Conservation (phyloP, 208 protist genomes). For the Tritrichomonas musculus region DNA sequence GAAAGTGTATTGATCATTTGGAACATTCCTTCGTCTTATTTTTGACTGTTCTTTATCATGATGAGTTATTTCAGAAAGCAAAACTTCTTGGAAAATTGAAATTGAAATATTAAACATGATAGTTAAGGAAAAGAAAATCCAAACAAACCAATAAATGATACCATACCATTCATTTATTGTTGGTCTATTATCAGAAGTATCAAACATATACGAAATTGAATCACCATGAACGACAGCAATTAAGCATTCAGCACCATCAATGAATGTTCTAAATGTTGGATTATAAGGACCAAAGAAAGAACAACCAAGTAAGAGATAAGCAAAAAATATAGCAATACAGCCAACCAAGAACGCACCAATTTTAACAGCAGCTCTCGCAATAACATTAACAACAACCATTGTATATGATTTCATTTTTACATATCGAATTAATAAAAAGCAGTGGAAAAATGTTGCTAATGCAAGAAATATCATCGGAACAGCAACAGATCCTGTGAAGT, state of each 20-base stretch:
- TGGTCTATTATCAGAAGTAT: background rate
- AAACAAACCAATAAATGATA: background rate
- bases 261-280: background rate
- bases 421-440: background rate
- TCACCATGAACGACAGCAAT: slow-evolving; percentile 13
- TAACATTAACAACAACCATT: background rate
- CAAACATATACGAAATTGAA: background rate
- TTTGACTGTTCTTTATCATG: background rate
- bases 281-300: background rate
- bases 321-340: background rate
- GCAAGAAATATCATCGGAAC: background rate
- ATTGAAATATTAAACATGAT: slow-evolving; percentile 33
- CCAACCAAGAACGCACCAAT: background rate
- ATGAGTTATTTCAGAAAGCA: background rate
- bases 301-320: background rate
- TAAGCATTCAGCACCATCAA: background rate
- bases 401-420: background rate
- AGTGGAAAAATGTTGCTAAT: background rate
- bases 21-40: background rate
- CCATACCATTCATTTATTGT: background rate
- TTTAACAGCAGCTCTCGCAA: background rate
- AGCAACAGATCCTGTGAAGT: background rate
- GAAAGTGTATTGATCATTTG: too few relatives aligned
- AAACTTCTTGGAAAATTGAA: slow-evolving; percentile 9
- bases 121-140: slow-evolving; percentile 5